phyloP scores from a whole-genome alignment of 2,329 filamentous ascomycete species.

The Chaetoscypha palmicola region DNA sequence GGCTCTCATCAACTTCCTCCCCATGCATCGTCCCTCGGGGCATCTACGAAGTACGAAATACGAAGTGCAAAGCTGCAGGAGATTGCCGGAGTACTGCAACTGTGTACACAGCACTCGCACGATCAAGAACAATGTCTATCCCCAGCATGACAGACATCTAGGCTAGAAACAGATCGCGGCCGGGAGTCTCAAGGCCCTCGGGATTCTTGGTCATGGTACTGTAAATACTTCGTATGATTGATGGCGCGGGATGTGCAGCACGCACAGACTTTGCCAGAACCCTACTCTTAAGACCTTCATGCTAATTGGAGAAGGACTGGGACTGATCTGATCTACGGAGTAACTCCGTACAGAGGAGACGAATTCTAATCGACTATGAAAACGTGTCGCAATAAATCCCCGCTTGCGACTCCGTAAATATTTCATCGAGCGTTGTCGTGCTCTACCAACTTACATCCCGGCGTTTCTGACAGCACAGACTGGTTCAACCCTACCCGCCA shows the following conservation, averaged over 20 bases:
- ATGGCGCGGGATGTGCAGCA: constrained; percentile 3
- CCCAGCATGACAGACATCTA: no score
- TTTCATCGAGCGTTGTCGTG: neutral
- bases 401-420: neutral
- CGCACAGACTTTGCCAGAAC: constrained; percentile 12
- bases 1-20: neutral
- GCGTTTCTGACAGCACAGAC: constrained; percentile 18
- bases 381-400: neutral
- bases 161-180: no score
- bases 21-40: no score
- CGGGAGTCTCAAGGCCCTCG: no score
- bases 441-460: constrained; percentile 8
- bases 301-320: constrained; percentile 2
- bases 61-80: no score
- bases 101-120: no score
- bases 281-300: constrained; percentile 6
- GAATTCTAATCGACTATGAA: neutral
- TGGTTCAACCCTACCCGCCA: constrained; percentile 12
- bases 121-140: no score
- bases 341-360: neutral
- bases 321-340: constrained; percentile 12
- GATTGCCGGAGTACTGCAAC: no score
- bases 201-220: no score
- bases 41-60: no score
- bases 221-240: neutral